phyloP scores from a whole-genome alignment of 2,329 filamentous ascomycete genomes.

The Salinomyces thailandicus region DNA sequence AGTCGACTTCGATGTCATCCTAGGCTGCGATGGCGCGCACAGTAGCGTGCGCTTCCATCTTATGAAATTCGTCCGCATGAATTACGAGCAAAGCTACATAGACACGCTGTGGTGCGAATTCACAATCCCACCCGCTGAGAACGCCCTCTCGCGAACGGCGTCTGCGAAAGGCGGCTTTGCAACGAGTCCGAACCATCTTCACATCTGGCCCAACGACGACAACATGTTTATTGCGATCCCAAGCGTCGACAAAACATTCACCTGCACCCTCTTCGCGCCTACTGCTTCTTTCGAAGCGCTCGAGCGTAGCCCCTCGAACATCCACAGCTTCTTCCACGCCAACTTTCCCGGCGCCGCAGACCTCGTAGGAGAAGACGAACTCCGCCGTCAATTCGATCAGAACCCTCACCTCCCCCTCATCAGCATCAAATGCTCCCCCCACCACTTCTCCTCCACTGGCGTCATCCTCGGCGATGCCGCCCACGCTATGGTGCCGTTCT shows the following conservation, averaged over 20 bases:
- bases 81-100: constrained; percentile 90
- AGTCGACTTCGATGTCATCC: constrained; percentile 79
- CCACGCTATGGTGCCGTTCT: constrained; percentile 97
- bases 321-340: constrained; percentile 65
- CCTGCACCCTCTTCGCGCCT: constrained; percentile 85
- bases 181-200: constrained; percentile 85
- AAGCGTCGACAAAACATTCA: constrained; percentile 79
- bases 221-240: constrained; percentile 99
- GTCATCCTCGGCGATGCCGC: constrained; percentile 90
- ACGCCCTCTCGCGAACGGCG: constrained; percentile 1
- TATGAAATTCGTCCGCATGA: constrained; percentile 89
- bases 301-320: constrained; percentile 47
- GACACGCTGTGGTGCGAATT: constrained; percentile 98
- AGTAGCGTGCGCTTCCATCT: constrained; percentile 83
- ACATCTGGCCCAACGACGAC: constrained; percentile 74
- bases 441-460: constrained; percentile 65
- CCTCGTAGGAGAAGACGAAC: constrained; percentile 53
- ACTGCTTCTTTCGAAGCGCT: constrained; percentile 57
- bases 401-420: constrained; percentile 92
- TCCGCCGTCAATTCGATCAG: constrained; percentile 61
- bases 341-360: constrained; percentile 79
- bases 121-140: constrained; percentile 46
- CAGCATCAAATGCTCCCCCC: constrained; percentile 82
- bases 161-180: constrained; percentile 47
- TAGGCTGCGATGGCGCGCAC: constrained; percentile 91